A percentile compares a stretch with the other conserved stretches of the same genome.
These are phyloP conservation scores for Zangia roseola DNA, from an alignment of 768 basidiomycete species.

Conservation along the genomic window DNA sequence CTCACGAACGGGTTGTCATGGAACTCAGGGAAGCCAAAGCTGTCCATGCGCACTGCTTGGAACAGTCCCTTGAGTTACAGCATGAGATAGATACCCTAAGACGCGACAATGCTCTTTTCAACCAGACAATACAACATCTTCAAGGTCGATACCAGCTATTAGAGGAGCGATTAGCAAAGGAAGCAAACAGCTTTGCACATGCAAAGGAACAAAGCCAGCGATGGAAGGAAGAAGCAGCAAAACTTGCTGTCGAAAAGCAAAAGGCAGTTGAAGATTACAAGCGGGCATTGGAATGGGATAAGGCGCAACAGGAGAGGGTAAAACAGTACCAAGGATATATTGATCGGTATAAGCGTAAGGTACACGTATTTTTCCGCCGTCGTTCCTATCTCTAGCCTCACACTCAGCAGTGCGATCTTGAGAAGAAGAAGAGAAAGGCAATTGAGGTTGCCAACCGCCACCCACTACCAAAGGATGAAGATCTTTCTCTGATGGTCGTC, in stretches of 20 bases:
- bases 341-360: constrained; percentile 23
- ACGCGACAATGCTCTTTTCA: constrained; percentile 1
- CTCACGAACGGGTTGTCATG: constrained; percentile 6
- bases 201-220: constrained; percentile 12
- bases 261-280: constrained; percentile 17
- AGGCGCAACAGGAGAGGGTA: constrained; percentile 18
- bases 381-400: not conserved
- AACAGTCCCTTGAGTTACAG: constrained; percentile 7
- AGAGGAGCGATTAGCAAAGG: constrained; percentile 12
- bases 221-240: constrained; percentile 21
- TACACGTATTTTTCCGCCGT: not conserved
- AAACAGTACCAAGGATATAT: constrained; percentile 23
- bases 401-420: constrained; percentile 15
- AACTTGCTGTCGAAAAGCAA: constrained; percentile 23
- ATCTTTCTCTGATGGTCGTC: constrained; percentile 30
- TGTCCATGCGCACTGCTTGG: constrained; percentile 16
- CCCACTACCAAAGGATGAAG: constrained; percentile 16
- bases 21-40: constrained; percentile 13
- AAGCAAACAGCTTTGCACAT: constrained; percentile 1
- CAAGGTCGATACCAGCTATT: constrained; percentile 14
- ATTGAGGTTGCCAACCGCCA: constrained; percentile 13
- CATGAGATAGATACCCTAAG: constrained; percentile 13
- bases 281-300: constrained; percentile 13
- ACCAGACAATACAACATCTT: constrained; percentile 13
- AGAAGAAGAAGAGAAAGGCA: constrained; percentile 28